Evolutionary conservation across 495 filamentous ascomycete genomes (phyloP).

Genomic region (Penicillium roqueforti): DNA sequence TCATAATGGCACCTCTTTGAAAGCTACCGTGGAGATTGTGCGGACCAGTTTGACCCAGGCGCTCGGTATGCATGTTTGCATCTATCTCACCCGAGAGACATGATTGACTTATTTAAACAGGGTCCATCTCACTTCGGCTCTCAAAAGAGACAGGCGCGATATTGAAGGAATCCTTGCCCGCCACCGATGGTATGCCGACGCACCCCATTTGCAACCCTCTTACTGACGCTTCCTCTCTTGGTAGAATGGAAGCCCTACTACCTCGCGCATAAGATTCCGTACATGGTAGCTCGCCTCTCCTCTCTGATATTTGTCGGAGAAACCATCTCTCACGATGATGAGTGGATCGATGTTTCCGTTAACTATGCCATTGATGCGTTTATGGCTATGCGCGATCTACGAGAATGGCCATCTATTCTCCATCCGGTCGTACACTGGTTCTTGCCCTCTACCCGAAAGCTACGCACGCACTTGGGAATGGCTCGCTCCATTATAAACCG

Average conservation of each 20-base stretch:
- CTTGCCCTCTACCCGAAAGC: slow-evolving; percentile 24
- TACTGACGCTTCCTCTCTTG: not conserved
- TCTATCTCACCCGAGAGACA: not conserved
- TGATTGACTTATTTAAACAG: slow-evolving; percentile 8
- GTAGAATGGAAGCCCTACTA: slow-evolving; percentile 31
- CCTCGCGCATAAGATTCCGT: slow-evolving; percentile 27
- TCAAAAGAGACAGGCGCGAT: slow-evolving; percentile 39
- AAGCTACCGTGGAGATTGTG: slow-evolving; percentile 31
- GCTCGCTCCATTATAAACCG: slow-evolving; percentile 30
- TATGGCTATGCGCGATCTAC: slow-evolving; percentile 27
- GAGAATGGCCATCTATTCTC: slow-evolving; percentile 34
- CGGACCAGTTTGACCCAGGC: slow-evolving; percentile 48
- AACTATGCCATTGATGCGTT: slow-evolving; percentile 55
- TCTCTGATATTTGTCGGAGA: slow-evolving; percentile 56
- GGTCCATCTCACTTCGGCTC: slow-evolving; percentile 36
- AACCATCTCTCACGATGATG: slow-evolving; percentile 47
- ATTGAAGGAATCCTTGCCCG: slow-evolving; percentile 36
- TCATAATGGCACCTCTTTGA: slow-evolving; percentile 23
- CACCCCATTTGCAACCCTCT: not conserved
- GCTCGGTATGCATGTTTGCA: slow-evolving; percentile 25
- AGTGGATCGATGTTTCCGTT: slow-evolving; percentile 55
- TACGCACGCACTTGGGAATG: slow-evolving; percentile 25
- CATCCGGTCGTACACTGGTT: slow-evolving; percentile 38
- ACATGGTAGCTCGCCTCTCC: slow-evolving; percentile 53
- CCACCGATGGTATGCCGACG: slow-evolving; percentile 31